A percentile compares a stretch with the other conserved stretches of the same genome.
phyloP scores from a whole-genome alignment of 352 stramenopile species.

The Achlya hypogyna region DNA sequence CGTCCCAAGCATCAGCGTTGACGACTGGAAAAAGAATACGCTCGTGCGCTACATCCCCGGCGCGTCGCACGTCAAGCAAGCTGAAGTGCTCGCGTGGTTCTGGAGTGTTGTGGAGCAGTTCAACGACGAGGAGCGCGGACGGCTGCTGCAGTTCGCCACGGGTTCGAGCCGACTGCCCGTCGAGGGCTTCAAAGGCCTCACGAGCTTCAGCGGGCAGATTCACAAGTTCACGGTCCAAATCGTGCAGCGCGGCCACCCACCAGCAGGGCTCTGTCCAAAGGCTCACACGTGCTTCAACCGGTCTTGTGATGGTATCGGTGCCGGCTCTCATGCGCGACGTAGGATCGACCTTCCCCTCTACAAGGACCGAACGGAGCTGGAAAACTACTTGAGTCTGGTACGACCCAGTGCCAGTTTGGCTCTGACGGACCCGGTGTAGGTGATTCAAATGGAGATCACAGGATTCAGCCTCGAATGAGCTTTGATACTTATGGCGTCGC shows the following conservation, averaged over 20 bases:
- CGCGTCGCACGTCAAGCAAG: conserved; percentile 28
- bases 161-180: conserved; percentile 71
- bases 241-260: conserved; percentile 36
- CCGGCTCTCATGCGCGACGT: neutral
- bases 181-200: conserved; percentile 69
- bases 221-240: conserved; percentile 75
- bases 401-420: neutral
- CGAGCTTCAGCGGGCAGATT: conserved; percentile 70
- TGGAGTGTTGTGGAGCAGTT: conserved; percentile 53
- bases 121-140: conserved; percentile 53
- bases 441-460: conserved; percentile 53
- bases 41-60: conserved; percentile 51
- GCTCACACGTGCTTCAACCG: conserved; percentile 82
- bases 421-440: neutral
- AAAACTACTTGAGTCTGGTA: conserved; percentile 64
- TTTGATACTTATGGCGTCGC: neutral
- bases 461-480: conserved; percentile 38
- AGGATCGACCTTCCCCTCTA: conserved; percentile 62
- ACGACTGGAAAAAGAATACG: conserved; percentile 50
- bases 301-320: too few relatives aligned
- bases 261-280: conserved; percentile 46
- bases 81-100: conserved; percentile 59
- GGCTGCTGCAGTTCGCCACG: conserved; percentile 66
- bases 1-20: conserved; percentile 55
- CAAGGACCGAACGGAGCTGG: conserved; percentile 49